These are phyloP conservation scores for Bacterosira constricta DNA, from an alignment of 108 stramenopile genomes.

Conservation along the genomic window DNA sequence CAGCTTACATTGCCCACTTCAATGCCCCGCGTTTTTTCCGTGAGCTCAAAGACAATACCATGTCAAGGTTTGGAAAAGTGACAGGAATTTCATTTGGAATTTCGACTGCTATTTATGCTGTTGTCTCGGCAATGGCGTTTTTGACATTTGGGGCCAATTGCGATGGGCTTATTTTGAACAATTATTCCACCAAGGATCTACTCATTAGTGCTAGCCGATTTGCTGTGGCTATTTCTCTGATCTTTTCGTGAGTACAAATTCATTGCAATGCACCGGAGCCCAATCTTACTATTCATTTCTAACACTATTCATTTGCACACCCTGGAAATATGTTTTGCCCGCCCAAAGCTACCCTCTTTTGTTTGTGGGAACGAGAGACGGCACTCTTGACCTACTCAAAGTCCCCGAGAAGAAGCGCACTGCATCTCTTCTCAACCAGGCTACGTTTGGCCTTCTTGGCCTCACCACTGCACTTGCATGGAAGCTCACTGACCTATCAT, in stretches of 20 bases:
- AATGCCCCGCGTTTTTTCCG: slow-evolving; percentile 94
- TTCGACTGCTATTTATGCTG: slow-evolving; percentile 72
- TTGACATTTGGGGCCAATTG: slow-evolving; percentile 90
- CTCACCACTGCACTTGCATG: slow-evolving; percentile 70
- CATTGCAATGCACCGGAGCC: not conserved
- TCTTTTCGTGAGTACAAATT: slow-evolving; percentile 57
- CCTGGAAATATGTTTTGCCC: not conserved
- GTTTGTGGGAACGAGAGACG: slow-evolving; percentile 87
- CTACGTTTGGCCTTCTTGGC: slow-evolving; percentile 65
- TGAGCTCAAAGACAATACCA: slow-evolving; percentile 92
- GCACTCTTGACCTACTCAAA: slow-evolving; percentile 80
- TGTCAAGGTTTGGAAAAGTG: slow-evolving; percentile 84
- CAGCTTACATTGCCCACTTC: slow-evolving; percentile 95
- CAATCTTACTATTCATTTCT: not conserved
- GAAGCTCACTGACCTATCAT: slow-evolving; percentile 79
- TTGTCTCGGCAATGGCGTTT: slow-evolving; percentile 87
- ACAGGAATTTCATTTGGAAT: slow-evolving; percentile 79
- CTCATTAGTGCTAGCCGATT: slow-evolving; percentile 88
- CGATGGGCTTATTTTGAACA: slow-evolving; percentile 93
- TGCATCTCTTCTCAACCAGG: slow-evolving; percentile 52
- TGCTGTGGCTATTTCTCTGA: slow-evolving; percentile 88
- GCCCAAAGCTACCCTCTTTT: slow-evolving; percentile 63
- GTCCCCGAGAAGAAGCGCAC: slow-evolving; percentile 61
- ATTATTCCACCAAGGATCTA: slow-evolving; percentile 89
- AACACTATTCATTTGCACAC: not conserved